Base-by-base conservation (phyloP, 169 alveolate species). In the Cryptosporidium parvum region DNA sequence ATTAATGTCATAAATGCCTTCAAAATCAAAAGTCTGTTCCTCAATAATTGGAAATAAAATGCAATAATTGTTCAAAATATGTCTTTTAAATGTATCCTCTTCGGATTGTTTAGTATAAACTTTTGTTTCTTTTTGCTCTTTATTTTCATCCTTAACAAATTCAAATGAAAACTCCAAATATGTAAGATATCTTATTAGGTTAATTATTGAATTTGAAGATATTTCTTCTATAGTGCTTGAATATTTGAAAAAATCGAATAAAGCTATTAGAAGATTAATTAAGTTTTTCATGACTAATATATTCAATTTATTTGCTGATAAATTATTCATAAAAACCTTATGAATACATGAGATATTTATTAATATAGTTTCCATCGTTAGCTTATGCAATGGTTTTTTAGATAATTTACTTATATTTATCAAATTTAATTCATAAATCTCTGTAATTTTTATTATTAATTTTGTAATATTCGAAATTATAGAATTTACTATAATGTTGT, bases 111-210 rank as follows among this genome's bases (percentile, higher is more conserved):
- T 65, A 7, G 26, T 6, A 14, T 26, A 33, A 33, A 2, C 18
- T 35, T 37, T 52, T 8, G 42, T 35, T 6, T 52, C 68, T 58
- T 73, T 73, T n/a, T 33, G 2, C 21, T 73, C 71, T 53, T 21
- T 56, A n/a, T n/a, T n/a, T 53, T 73, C 71, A 44, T 73, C 86
- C 35, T 21, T 59, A 33, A 44, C 14, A 26, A 62, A 61, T 14
- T 58, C 68, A 12, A 80, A 1, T 18, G 80, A 61, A 39, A 80
- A 80, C 56, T 80, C 89, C 16, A 80, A 45, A 39, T 80, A 80
- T 3, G 62, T 45, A 45, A 80, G 42, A 42, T 80, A 80, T 67
- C 51, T 59, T 14, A 80, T 31, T 44, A 62, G 2, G 44, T 80
- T 31, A 18, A 80, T 62, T 48, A 80, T 42, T 39, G 39, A 42